These are phyloP conservation scores for Auriscalpium vulgare DNA, from an alignment of 768 basidiomycete species.

Conservation along the genomic window DNA sequence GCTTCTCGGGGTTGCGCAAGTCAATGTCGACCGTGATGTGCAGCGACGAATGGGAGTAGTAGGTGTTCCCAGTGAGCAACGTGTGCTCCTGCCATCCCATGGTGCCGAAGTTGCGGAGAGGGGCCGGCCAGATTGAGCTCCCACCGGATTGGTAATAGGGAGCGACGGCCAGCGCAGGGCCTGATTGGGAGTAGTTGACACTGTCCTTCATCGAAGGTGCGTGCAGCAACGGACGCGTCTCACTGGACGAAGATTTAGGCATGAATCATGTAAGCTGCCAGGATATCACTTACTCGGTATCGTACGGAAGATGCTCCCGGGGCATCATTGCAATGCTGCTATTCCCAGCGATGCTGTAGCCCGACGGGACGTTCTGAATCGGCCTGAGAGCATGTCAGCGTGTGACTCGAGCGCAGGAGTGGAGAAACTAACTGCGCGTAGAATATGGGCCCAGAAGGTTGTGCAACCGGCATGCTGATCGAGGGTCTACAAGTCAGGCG, in stretches of 20 bases:
- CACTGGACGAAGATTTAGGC: conserved; percentile 28
- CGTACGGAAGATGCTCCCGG: conserved; percentile 2
- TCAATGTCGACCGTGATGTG: conserved; percentile 67
- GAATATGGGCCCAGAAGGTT: conserved; percentile 7
- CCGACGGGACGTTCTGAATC: conserved; percentile 8
- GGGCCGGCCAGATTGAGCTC: conserved; percentile 14
- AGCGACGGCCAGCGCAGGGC: conserved; percentile 5
- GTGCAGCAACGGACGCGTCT: conserved; percentile 45
- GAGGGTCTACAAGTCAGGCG: background rate
- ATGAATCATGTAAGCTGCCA: background rate
- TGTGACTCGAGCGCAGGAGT: background rate
- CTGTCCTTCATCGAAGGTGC: conserved; percentile 19
- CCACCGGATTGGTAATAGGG: conserved; percentile 15
- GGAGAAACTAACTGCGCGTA: conserved; percentile 4
- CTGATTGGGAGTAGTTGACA: conserved; percentile 15
- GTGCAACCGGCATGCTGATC: conserved; percentile 1
- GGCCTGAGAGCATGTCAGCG: conserved; percentile 4
- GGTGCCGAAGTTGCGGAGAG: conserved; percentile 26
- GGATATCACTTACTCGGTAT: conserved; percentile 22
- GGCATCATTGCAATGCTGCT: background rate
- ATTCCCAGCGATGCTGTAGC: conserved; percentile 1
- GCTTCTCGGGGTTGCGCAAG: conserved; percentile 41
- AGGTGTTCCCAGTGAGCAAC: conserved; percentile 65
- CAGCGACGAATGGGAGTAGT: conserved; percentile 59
- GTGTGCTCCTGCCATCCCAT: conserved; percentile 72